Conservation (phyloP, 139 green algal species). For the Microglena sp. region DNA sequence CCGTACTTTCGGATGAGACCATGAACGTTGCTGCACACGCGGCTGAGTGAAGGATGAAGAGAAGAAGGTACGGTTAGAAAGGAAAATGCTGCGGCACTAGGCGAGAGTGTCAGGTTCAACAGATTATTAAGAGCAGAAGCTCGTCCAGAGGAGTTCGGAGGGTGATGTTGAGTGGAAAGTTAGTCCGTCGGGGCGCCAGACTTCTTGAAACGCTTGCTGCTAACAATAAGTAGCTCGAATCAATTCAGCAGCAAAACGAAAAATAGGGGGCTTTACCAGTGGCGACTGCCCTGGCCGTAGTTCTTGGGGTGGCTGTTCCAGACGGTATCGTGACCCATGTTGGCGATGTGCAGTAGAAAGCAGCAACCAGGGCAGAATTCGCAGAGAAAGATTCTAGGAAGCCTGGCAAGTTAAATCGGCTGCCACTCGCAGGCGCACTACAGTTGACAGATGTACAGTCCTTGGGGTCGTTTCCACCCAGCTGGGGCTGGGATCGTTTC, state of each 20-base stretch:
- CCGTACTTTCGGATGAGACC: slow-evolving; percentile 98
- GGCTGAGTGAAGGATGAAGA: slow-evolving; percentile 48
- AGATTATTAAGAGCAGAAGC: background rate
- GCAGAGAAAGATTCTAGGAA: background rate
- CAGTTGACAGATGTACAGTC: too few species aligned
- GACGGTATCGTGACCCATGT: slow-evolving; percentile 85
- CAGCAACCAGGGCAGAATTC: background rate
- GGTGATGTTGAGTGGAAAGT: too few species aligned
- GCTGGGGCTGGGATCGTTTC: too few species aligned
- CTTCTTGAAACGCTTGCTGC: too few species aligned
- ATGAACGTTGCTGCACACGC: slow-evolving; percentile 92
- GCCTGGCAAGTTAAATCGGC: background rate
- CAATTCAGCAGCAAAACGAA: background rate
- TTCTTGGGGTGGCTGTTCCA: slow-evolving; percentile 94
- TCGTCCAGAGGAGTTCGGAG: background rate
- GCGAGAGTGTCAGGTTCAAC: background rate
- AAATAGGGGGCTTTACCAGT: slow-evolving; percentile 57
- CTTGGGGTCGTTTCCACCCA: too few species aligned
- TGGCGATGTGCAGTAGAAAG: slow-evolving; percentile 29
- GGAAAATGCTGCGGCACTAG: background rate
- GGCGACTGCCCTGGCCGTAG: slow-evolving; percentile 75
- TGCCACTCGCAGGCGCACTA: too few species aligned
- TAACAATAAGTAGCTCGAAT: too few species aligned
- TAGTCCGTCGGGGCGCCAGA: background rate
- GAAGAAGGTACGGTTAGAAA: background rate